phyloP scores from a whole-genome alignment of 2,329 filamentous ascomycete genomes.

The Alternaria sp. region DNA sequence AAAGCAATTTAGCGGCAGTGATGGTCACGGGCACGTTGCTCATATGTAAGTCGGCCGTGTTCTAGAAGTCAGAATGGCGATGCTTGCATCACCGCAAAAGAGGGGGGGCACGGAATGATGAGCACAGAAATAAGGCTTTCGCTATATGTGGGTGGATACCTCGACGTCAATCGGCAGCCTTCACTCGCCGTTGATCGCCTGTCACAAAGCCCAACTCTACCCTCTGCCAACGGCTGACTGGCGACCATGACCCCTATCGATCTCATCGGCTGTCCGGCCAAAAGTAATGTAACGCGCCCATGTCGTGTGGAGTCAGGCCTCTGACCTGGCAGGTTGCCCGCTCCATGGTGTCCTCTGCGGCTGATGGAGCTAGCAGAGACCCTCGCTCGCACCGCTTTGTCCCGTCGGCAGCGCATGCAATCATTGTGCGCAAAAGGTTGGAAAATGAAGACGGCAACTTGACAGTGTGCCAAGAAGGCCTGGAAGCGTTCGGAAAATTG shows the following conservation, averaged over 20 bases:
- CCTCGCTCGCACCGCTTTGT: constrained; percentile 28
- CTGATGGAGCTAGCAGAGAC: constrained; percentile 28
- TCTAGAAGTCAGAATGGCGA: constrained; percentile 22
- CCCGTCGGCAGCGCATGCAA: constrained; percentile 18
- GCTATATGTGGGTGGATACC: constrained; percentile 35
- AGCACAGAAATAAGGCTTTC: constrained; percentile 26
- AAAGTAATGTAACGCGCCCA: constrained; percentile 23
- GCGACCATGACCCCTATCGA: constrained; percentile 15
- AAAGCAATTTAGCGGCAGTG: constrained; percentile 27
- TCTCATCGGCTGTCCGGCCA: constrained; percentile 14
- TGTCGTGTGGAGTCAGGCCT: constrained; percentile 22
- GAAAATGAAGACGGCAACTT: constrained; percentile 20
- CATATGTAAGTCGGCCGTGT: constrained; percentile 26
- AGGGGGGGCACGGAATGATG: constrained; percentile 13
- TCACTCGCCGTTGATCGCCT: constrained; percentile 32
- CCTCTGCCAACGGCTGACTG: constrained; percentile 23
- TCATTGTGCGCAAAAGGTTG: constrained; percentile 15
- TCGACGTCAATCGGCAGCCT: constrained; percentile 43
- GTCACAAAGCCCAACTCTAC: constrained; percentile 15
- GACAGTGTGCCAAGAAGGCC: constrained; percentile 40
- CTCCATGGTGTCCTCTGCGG: constrained; percentile 27
- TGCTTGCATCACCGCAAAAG: constrained; percentile 32
- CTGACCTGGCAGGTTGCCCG: constrained; percentile 25
- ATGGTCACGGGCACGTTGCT: constrained; percentile 41
- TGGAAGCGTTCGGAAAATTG: constrained; percentile 43